Conservation (phyloP, 2,329 filamentous ascomycete genomes). For the Cladosporium oxysporum region DNA sequence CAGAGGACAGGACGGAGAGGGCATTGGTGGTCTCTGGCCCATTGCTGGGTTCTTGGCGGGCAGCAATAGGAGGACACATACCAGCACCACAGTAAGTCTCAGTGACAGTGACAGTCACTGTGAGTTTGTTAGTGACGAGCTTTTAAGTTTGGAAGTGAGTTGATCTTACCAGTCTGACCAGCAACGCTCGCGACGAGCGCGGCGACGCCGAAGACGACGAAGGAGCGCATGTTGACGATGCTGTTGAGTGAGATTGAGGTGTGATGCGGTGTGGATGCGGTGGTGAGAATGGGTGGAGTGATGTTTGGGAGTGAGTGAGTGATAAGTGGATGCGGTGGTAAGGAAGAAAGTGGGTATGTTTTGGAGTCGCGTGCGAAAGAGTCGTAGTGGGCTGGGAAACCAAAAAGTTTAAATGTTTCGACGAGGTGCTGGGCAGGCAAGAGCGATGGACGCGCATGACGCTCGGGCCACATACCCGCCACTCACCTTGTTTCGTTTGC, state of each 20-base stretch:
- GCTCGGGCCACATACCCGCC: constrained; percentile 13
- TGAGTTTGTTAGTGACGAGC: not conserved
- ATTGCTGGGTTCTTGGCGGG: constrained; percentile 16
- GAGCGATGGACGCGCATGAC: constrained; percentile 6
- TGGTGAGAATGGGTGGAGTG: not conserved
- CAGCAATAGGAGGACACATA: constrained; percentile 20
- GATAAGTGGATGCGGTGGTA: not conserved
- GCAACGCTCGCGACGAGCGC: constrained; percentile 16
- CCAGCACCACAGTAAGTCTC: constrained; percentile 20
- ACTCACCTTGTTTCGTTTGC: constrained; percentile 21
- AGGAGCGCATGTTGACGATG: constrained; percentile 16
- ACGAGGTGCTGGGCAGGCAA: constrained; percentile 6
- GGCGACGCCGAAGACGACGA: constrained; percentile 18
- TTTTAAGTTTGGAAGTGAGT: not conserved
- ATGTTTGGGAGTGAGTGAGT: not conserved
- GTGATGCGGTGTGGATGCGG: constrained; percentile 10
- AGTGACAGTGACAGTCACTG: constrained; percentile 21
- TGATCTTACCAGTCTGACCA: constrained; percentile 16
- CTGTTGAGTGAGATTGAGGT: constrained; percentile 7
- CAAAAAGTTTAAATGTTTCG: constrained; percentile 19
- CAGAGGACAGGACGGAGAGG: constrained; percentile 17
- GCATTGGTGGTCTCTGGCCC: constrained; percentile 18
- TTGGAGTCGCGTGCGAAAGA: constrained; percentile 18
- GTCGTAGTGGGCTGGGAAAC: constrained; percentile 12
- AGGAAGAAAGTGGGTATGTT: constrained; percentile 14